A percentile compares a stretch with the other conserved stretches of the same genome.
Evolutionary conservation across 306 rosid genomes (phyloP).

Genomic region (Trifolium fragiferum): DNA sequence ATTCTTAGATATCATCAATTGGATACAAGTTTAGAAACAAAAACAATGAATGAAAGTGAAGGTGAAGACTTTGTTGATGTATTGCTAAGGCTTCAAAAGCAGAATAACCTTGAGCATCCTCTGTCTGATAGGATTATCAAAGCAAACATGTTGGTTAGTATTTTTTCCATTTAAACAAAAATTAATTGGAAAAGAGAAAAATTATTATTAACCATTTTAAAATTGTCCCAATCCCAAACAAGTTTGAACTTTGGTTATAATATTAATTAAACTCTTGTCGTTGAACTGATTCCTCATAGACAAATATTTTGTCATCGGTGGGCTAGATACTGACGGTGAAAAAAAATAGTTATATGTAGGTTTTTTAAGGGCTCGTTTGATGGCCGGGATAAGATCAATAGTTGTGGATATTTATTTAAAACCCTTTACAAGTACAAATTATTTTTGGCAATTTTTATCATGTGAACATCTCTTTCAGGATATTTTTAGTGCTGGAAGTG

Average conservation of each 20-base stretch:
- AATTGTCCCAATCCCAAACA: no score
- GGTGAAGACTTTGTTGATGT: conserved; percentile 50
- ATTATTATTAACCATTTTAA: no score
- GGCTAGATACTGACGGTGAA: no score
- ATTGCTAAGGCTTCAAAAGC: conserved; percentile 42
- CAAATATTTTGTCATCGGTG: background rate
- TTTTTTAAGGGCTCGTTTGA: no score
- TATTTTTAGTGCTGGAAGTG: conserved; percentile 54
- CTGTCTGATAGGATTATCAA: conserved; percentile 38
- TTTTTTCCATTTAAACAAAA: background rate
- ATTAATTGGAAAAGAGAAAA: no score
- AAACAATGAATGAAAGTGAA: background rate
- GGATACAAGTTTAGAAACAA: conserved; percentile 11
- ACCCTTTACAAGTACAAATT: no score
- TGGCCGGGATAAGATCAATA: no score
- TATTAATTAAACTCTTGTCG: no score
- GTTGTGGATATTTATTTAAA: no score
- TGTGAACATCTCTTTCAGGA: conserved; percentile 41
- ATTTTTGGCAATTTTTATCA: background rate
- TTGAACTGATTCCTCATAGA: no score
- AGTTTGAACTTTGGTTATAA: no score
- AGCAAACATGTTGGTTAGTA: conserved; percentile 46
- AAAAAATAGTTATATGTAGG: no score
- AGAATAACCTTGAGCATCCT: conserved; percentile 43
- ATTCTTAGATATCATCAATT: conserved; percentile 41